Percentiles rank a stretch among this genome's conserved stretches.
Conservation (phyloP, 805 yeast genomes). For the Starmera dryadoides region DNA sequence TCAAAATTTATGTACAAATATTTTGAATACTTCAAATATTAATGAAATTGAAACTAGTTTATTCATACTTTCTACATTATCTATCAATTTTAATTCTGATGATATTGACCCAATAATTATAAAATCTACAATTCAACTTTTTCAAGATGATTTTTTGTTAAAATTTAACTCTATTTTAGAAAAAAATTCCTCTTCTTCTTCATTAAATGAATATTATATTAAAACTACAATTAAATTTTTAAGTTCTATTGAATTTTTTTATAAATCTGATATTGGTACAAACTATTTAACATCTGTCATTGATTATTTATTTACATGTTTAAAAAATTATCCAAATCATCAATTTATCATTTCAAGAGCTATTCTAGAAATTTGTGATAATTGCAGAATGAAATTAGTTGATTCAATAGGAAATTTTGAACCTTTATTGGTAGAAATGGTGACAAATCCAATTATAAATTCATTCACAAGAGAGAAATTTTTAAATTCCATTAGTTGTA, state of each 20-base stretch:
- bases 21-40: conserved; percentile 20
- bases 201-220: conserved; percentile 17
- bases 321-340: conserved; percentile 20
- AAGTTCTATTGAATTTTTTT: conserved; percentile 54
- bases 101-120: conserved; percentile 19
- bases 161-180: conserved; percentile 4
- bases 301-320: conserved; percentile 42
- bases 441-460: conserved; percentile 31
- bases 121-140: conserved; percentile 15
- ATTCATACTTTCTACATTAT: conserved; percentile 48
- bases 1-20: conserved; percentile 31
- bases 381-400: conserved; percentile 36
- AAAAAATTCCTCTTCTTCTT: no score
- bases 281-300: conserved; percentile 43
- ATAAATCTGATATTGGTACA: conserved; percentile 37
- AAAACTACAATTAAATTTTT: conserved; percentile 50
- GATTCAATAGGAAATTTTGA: conserved; percentile 42
- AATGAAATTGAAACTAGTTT: conserved; percentile 54
- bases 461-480: conserved; percentile 50
- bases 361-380: conserved; percentile 50
- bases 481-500: conserved; percentile 54
- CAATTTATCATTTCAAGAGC: conserved; percentile 45
- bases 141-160: conserved; percentile 23
- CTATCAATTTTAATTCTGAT: conserved; percentile 37
- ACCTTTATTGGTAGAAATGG: conserved; percentile 37